Percentiles rank a stretch among this genome's conserved stretches.
phyloP scores from a whole-genome alignment of 2,329 filamentous ascomycete species.

The Venturia aucupariae region DNA sequence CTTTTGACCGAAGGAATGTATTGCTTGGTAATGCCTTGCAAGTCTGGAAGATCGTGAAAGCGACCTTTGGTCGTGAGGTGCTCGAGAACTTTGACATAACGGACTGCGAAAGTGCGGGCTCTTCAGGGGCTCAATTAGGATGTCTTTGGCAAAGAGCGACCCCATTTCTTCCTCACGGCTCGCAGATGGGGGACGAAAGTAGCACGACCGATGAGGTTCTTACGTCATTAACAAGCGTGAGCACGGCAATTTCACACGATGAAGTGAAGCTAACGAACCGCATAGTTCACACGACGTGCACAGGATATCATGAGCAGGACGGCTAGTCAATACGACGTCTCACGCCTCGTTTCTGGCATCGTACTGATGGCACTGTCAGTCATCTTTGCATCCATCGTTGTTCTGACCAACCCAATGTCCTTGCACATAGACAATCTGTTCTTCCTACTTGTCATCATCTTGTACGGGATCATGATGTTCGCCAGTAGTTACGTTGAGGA shows the following conservation, averaged over 20 bases:
- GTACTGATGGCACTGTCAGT: slow-evolving; percentile 34
- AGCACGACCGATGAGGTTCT: not conserved
- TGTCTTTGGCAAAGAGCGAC: slow-evolving; percentile 54
- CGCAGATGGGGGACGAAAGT: slow-evolving; percentile 23
- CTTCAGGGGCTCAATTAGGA: slow-evolving; percentile 39
- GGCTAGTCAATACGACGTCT: slow-evolving; percentile 83
- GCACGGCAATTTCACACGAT: not conserved
- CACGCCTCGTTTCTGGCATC: slow-evolving; percentile 46
- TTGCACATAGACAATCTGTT: slow-evolving; percentile 42
- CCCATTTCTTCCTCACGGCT: slow-evolving; percentile 15
- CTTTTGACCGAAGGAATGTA: slow-evolving; percentile 52
- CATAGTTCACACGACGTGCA: slow-evolving; percentile 56
- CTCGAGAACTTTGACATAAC: slow-evolving; percentile 30
- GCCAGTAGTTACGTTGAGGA: slow-evolving; percentile 97
- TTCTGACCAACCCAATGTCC: slow-evolving; percentile 26
- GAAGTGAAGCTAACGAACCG: not conserved
- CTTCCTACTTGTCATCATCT: slow-evolving; percentile 26
- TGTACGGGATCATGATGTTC: slow-evolving; percentile 88
- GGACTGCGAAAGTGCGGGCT: slow-evolving; percentile 18
- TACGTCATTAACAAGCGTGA: not conserved
- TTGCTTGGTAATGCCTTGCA: slow-evolving; percentile 72
- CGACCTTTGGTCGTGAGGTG: slow-evolving; percentile 54
- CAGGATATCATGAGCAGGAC: slow-evolving; percentile 79
- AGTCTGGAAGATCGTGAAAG: slow-evolving; percentile 65
- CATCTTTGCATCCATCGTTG: slow-evolving; percentile 24